Percentiles rank a stretch among this genome's conserved stretches.
Evolutionary conservation across 352 stramenopile species (phyloP).

Genomic region (Pythium coloratum): DNA sequence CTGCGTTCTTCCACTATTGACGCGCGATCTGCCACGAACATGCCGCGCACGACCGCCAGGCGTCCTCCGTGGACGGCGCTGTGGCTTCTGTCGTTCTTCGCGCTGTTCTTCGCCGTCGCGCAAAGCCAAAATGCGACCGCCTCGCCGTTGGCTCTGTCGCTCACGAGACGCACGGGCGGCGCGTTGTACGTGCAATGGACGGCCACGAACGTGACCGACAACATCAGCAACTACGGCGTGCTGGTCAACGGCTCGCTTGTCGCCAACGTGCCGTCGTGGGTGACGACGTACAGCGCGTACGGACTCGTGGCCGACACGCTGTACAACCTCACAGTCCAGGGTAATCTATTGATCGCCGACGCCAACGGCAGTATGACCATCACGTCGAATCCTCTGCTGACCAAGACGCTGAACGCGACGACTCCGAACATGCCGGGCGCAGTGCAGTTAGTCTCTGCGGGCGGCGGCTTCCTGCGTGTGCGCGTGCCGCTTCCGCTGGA

Average conservation of each 20-base stretch:
- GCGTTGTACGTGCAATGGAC: constrained; percentile 40
- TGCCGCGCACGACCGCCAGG: not conserved
- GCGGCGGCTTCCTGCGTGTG: constrained; percentile 33
- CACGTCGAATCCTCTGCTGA: constrained; percentile 33
- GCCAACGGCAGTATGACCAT: constrained; percentile 16
- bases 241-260: constrained; percentile 28
- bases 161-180: constrained; percentile 32
- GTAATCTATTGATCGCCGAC: constrained; percentile 22
- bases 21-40: not conserved
- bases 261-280: constrained; percentile 22
- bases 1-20: not conserved
- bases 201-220: constrained; percentile 13
- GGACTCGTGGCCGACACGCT: constrained; percentile 37
- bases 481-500: constrained; percentile 28
- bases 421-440: constrained; percentile 13
- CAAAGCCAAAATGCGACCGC: constrained; percentile 5
- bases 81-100: not conserved
- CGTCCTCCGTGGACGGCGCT: not conserved
- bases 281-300: constrained; percentile 30
- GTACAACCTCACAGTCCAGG: constrained; percentile 26
- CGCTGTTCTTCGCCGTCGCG: not conserved
- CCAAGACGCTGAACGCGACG: constrained; percentile 27
- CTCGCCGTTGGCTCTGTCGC: constrained; percentile 6
- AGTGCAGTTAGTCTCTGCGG: constrained; percentile 20
- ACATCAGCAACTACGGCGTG: constrained; percentile 18